A percentile compares a stretch with the other conserved stretches of the same genome.
These are phyloP conservation scores for Suillus tomentosus DNA, from an alignment of 768 basidiomycete genomes.

Conservation along the genomic window DNA sequence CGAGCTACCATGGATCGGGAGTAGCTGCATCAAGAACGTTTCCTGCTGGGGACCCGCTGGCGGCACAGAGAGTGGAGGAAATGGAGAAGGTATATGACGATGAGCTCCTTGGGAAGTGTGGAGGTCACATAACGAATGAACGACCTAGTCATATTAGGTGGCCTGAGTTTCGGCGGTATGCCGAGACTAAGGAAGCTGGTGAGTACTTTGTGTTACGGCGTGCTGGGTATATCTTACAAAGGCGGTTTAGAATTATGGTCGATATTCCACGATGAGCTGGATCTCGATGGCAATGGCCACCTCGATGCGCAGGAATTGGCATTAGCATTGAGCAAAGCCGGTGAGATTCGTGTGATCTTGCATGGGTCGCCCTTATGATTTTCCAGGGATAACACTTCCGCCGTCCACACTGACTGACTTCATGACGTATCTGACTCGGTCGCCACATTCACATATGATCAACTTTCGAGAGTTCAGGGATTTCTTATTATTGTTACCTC, in stretches of 20 bases:
- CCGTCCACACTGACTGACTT: slow-evolving; percentile 77
- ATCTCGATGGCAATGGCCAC: slow-evolving; percentile 85
- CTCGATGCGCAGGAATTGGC: slow-evolving; percentile 67
- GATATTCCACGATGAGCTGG: slow-evolving; percentile 88
- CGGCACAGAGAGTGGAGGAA: slow-evolving; percentile 56
- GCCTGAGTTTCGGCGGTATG: slow-evolving; percentile 75
- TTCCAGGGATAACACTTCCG: slow-evolving; percentile 69
- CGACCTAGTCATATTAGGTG: slow-evolving; percentile 56
- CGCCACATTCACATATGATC: slow-evolving; percentile 67
- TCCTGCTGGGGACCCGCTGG: slow-evolving; percentile 35
- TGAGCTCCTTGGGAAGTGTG: slow-evolving; percentile 66
- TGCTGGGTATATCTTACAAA: slow-evolving; percentile 20
- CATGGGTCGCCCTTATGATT: slow-evolving; percentile 18
- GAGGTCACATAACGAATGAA: slow-evolving; percentile 44
- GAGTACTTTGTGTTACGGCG: slow-evolving; percentile 31
- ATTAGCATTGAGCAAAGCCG: slow-evolving; percentile 69
- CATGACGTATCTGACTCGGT: slow-evolving; percentile 74
- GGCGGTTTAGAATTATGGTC: slow-evolving; percentile 75
- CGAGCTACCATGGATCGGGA: slow-evolving; percentile 29
- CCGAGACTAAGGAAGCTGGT: slow-evolving; percentile 82
- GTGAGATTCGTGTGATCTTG: slow-evolving; percentile 41
- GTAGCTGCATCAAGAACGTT: slow-evolving; percentile 21
- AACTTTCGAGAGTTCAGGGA: slow-evolving; percentile 87
- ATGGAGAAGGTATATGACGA: slow-evolving; percentile 73
- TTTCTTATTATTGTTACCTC: slow-evolving; percentile 84